Evolutionary conservation across 768 basidiomycete genomes (phyloP).

Genomic region (Saitozyma podzolica): DNA sequence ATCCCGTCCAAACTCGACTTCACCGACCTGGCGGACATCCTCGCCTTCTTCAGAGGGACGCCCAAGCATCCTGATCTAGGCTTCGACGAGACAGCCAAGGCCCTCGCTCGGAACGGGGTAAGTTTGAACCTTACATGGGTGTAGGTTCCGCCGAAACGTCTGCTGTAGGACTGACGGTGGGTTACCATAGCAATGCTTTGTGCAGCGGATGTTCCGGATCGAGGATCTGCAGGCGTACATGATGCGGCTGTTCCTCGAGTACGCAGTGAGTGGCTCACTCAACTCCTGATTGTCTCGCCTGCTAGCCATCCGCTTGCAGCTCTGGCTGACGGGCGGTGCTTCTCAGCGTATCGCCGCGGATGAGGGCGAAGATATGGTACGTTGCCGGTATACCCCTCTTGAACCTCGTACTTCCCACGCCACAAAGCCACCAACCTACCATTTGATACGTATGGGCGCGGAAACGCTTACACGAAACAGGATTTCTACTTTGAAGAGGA

Average conservation of each 20-base stretch:
- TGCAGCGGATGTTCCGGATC: conserved; percentile 50
- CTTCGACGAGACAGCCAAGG: conserved; percentile 54
- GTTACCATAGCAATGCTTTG: conserved; percentile 38
- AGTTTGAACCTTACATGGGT: conserved; percentile 10
- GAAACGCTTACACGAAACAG: background rate
- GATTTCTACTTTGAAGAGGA: conserved; percentile 1
- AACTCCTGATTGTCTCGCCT: background rate
- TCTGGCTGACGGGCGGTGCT: too few relatives aligned
- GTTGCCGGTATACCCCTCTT: background rate
- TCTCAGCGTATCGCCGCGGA: conserved; percentile 37
- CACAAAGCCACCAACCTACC: too few relatives aligned
- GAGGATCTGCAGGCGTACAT: conserved; percentile 53
- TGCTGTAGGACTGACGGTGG: background rate
- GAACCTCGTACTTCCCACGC: background rate
- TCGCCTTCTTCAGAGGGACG: conserved; percentile 52
- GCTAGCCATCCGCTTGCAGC: background rate
- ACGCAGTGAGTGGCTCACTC: conserved; percentile 39
- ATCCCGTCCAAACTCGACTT: conserved; percentile 52
- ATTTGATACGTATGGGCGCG: too few relatives aligned
- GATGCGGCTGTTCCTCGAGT: conserved; percentile 53
- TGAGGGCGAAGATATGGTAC: conserved; percentile 44
- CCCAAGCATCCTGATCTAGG: conserved; percentile 51
- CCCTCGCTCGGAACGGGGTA: conserved; percentile 52
- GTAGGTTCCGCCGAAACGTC: too few relatives aligned
- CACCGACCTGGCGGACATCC: conserved; percentile 49